Base-by-base conservation (phyloP, 192 early-diverging fungal species). In the Gorgonomyces haynaldii region DNA sequence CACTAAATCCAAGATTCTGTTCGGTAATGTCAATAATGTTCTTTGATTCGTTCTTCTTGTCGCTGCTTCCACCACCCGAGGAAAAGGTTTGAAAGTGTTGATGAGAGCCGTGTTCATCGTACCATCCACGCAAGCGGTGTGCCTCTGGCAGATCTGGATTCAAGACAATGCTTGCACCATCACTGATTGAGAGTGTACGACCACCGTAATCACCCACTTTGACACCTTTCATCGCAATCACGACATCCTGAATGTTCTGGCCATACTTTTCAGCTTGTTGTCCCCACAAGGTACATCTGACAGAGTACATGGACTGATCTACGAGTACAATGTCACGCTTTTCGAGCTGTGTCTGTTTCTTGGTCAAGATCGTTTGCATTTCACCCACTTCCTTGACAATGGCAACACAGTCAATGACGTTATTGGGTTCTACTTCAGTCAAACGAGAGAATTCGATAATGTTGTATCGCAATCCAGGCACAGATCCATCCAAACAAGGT, bases 191-290 rank as follows among this genome's bases (percentile, higher is more conserved):
- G 61, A 71, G 27, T 74, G 66, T 64, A 46, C 13, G 55, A 36
- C 89, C 89, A 28, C 81, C 79, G 72, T 81, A 98, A 46, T 98
- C 93, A 45, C 74, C 70, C 48, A 98, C 81, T 36, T 80, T 77
- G n/a, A 67, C 73, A 5, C 85, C 86, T 65, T 96, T 96, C 38
- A 85, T 70, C 4, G 83, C 85, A 47, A 95, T 51, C 2, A 98
- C 72, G 10, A 85, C 65, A 28, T 55, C 39, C 20, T 35, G 31
- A 36, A 19, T 9, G 8, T 12, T n/a, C n/a, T n/a, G 3, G 9
- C 12, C 15, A 49, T 85, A 91, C 0, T 51, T 65, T 50, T 84
- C 74, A 3, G 93, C 91, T 16, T 81, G 67, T n/a, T 61, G 24
- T 42, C 85, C 91, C 90, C 91, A 98, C 26, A 97, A 65, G 13